These are phyloP conservation scores for Fusarium humuli DNA, from an alignment of 2,329 filamentous ascomycete genomes.

Conservation along the genomic window DNA sequence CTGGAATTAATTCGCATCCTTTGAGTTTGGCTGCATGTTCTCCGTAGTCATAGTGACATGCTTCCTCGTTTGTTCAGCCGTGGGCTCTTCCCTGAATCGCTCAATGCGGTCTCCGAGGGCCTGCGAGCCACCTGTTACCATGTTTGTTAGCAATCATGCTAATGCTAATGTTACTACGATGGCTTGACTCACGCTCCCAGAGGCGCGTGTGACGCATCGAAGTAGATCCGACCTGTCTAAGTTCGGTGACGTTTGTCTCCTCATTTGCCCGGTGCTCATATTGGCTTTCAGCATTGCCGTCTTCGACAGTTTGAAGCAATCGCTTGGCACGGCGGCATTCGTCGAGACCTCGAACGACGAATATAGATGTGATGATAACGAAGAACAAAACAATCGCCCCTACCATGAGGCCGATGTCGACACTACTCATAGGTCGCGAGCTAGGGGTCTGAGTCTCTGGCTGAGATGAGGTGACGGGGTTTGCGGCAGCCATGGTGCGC, in stretches of 20 bases:
- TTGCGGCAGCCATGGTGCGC: constrained; percentile 3
- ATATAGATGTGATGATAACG: constrained; percentile 38
- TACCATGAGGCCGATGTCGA: constrained; percentile 48
- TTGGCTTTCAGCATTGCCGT: constrained; percentile 14
- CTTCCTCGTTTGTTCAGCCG: not conserved
- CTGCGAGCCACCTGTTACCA: not conserved
- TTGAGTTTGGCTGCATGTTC: not conserved
- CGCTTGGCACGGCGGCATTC: constrained; percentile 20
- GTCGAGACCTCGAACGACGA: constrained; percentile 38
- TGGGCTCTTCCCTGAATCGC: not conserved
- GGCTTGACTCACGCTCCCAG: constrained; percentile 17
- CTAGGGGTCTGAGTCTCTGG: not conserved
- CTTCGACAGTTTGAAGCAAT: constrained; percentile 19
- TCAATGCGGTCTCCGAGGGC: not conserved
- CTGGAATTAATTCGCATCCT: constrained; percentile 4
- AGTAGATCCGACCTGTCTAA: not conserved
- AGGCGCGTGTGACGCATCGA: not conserved
- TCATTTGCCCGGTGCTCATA: not conserved
- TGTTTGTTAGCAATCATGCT: constrained; percentile 1
- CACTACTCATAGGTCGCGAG: constrained; percentile 32
- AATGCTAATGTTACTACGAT: not conserved
- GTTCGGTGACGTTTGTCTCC: not conserved
- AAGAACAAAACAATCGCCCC: constrained; percentile 42
- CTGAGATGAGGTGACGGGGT: constrained; percentile 1
- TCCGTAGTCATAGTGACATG: not conserved